A percentile compares a stretch with the other conserved stretches of the same genome.
phyloP scores from a whole-genome alignment of 768 basidiomycete species.

The Boletus huronensis region DNA sequence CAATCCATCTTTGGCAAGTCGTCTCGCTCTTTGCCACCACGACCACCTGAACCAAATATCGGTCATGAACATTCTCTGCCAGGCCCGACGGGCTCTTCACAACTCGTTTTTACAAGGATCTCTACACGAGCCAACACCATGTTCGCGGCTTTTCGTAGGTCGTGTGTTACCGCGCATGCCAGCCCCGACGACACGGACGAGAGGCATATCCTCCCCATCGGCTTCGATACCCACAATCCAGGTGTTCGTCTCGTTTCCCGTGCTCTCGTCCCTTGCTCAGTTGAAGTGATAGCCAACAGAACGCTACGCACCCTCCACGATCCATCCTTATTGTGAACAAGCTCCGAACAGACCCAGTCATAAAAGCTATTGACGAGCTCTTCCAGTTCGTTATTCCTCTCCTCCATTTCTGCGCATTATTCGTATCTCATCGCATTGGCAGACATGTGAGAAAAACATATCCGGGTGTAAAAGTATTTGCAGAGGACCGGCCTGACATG shows the following conservation, averaged over 20 bases:
- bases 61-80: conserved; percentile 21
- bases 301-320: conserved; percentile 42
- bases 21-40: neutral
- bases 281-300: conserved; percentile 25
- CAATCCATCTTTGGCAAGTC: conserved; percentile 14
- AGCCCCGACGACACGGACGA: conserved; percentile 1
- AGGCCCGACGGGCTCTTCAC: conserved; percentile 22
- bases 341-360: conserved; percentile 71
- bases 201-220: conserved; percentile 15
- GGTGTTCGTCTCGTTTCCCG: conserved; percentile 18
- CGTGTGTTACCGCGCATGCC: neutral
- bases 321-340: conserved; percentile 79
- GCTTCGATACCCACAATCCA: conserved; percentile 6
- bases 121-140: neutral
- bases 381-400: conserved; percentile 48
- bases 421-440: conserved; percentile 1
- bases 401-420: neutral
- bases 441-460: conserved; percentile 59
- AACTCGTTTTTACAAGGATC: conserved; percentile 18
- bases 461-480: conserved; percentile 59
- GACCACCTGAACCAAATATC: neutral
- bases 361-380: conserved; percentile 71
- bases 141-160: neutral
- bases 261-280: conserved; percentile 20
- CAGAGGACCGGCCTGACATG: conserved; percentile 64